Conservation (phyloP, 306 rosid species). For the Gynostemma pentaphyllum region DNA sequence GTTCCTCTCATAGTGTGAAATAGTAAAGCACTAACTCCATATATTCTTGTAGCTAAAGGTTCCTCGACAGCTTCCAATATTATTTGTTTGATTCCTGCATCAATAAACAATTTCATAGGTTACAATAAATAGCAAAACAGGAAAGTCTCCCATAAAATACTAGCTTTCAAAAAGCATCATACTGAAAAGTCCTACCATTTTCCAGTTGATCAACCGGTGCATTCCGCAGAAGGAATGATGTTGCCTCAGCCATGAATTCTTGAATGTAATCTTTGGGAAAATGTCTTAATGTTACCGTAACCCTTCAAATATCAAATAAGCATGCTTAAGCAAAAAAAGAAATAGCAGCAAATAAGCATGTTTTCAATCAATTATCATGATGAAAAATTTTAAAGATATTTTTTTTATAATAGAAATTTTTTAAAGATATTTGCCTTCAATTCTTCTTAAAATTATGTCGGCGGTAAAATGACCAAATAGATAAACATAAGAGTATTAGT, state of each 20-base stretch:
- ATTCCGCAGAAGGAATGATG: constrained; percentile 69
- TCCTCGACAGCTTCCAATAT: constrained; percentile 52
- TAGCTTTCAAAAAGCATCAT: not conserved
- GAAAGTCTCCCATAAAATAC: not conserved
- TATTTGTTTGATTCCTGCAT: constrained; percentile 29
- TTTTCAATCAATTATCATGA: not conserved
- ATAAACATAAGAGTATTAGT: not conserved
- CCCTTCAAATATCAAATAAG: constrained; percentile 33
- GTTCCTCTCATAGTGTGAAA: constrained; percentile 55
- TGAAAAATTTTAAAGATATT: too few relatives aligned
- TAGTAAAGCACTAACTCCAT: constrained; percentile 54
- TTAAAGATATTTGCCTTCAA: not conserved
- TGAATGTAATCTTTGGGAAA: constrained; percentile 71
- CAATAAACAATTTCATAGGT: not conserved
- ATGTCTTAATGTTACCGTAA: constrained; percentile 54
- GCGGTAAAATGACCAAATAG: not conserved
- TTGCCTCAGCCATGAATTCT: constrained; percentile 72
- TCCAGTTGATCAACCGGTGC: constrained; percentile 60
- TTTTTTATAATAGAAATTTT: not conserved
- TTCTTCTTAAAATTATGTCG: not conserved
- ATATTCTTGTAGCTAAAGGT: constrained; percentile 37
- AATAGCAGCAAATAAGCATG: not conserved
- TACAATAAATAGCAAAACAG: not conserved
- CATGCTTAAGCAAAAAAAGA: not conserved
- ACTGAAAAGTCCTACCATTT: constrained; percentile 40